Percentiles rank a stretch among this genome's conserved stretches.
phyloP scores from a whole-genome alignment of 768 basidiomycete species.

The Pholiota molesta region DNA sequence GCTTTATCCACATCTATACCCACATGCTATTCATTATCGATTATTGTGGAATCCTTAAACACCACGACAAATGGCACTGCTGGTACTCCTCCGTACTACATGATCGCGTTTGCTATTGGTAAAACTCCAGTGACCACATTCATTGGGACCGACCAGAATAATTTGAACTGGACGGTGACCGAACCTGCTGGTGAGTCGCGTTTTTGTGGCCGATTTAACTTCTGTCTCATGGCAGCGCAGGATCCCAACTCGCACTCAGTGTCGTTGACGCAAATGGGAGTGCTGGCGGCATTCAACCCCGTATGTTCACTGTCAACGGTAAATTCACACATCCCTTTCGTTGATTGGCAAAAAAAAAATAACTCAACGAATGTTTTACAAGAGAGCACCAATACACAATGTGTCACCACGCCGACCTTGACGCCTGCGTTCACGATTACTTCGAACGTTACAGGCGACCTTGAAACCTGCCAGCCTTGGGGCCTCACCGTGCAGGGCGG shows the following conservation, averaged over 20 bases:
- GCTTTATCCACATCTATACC: constrained; percentile 25
- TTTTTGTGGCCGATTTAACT: neutral
- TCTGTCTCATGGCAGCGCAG: constrained; percentile 27
- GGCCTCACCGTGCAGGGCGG: constrained; percentile 47
- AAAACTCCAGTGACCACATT: constrained; percentile 37
- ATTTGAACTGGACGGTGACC: constrained; percentile 45
- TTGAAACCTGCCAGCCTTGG: constrained; percentile 51
- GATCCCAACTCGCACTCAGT: constrained; percentile 42
- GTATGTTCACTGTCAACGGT: constrained; percentile 40
- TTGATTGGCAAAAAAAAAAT: neutral
- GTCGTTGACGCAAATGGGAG: constrained; percentile 47
- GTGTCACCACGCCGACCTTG: constrained; percentile 26
- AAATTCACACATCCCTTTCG: neutral
- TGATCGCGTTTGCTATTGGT: constrained; percentile 43
- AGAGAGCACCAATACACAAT: constrained; percentile 37
- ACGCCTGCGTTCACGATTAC: constrained; percentile 34
- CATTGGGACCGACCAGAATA: constrained; percentile 38
- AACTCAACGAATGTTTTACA: constrained; percentile 5
- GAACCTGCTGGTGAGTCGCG: constrained; percentile 40
- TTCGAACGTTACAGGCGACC: constrained; percentile 38
- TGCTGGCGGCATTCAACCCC: constrained; percentile 41
- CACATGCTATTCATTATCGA: constrained; percentile 28
- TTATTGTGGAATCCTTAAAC: constrained; percentile 29
- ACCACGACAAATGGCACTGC: constrained; percentile 16
- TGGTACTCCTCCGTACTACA: constrained; percentile 41